Conservation (phyloP, 2,329 filamentous ascomycete species). For the Fusarium luffae region DNA sequence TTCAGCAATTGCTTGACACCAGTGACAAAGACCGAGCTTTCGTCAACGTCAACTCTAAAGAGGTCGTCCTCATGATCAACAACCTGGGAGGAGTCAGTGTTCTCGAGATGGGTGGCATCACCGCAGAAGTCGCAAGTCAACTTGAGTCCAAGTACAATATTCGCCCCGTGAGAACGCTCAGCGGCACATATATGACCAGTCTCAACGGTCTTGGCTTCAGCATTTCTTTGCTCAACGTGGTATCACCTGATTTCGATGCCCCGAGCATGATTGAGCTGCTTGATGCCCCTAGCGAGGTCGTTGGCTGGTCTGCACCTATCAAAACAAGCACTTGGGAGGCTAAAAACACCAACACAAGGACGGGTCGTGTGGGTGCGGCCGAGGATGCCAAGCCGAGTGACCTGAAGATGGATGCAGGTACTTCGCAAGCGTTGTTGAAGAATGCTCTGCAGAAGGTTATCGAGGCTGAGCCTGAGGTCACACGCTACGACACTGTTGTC, state of each 20-base stretch:
- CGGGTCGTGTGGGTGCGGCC: constrained; percentile 50
- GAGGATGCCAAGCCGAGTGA: constrained; percentile 57
- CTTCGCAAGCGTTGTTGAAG: constrained; percentile 64
- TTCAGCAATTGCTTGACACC: constrained; percentile 74
- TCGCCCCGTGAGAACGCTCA: constrained; percentile 71
- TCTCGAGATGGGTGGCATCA: constrained; percentile 78
- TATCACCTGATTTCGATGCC: constrained; percentile 66
- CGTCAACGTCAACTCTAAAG: constrained; percentile 68
- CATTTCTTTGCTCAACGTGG: constrained; percentile 74
- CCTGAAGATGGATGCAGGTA: constrained; percentile 63
- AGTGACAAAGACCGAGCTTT: constrained; percentile 78
- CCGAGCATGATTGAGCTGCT: constrained; percentile 75
- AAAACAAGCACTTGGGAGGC: constrained; percentile 71
- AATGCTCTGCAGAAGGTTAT: constrained; percentile 71
- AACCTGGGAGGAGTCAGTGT: constrained; percentile 80
- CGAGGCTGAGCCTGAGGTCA: constrained; percentile 76
- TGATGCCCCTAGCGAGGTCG: constrained; percentile 75
- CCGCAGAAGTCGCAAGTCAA: constrained; percentile 74
- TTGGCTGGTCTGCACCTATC: constrained; percentile 75
- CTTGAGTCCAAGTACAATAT: constrained; percentile 68
- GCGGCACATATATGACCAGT: constrained; percentile 82
- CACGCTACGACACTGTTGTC: constrained; percentile 81
- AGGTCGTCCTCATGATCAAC: constrained; percentile 78
- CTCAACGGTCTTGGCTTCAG: constrained; percentile 82
- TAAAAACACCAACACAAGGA: constrained; percentile 60